These are phyloP conservation scores for Hamigera avellanea DNA, from an alignment of 495 filamentous ascomycete genomes.

Conservation along the genomic window DNA sequence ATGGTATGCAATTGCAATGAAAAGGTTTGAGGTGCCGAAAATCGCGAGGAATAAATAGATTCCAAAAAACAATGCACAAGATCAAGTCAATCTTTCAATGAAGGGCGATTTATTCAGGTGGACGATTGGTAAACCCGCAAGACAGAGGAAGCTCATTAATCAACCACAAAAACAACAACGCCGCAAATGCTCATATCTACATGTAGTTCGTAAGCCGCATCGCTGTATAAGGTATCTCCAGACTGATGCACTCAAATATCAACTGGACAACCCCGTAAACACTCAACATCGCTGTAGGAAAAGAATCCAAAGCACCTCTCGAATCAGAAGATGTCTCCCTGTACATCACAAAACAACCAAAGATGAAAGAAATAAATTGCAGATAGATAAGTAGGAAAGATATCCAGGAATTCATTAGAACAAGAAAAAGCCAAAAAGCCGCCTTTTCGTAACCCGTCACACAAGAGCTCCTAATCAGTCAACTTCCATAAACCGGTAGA, in stretches of 20 bases:
- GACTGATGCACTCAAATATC: constrained; percentile 15
- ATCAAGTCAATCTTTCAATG: too few relatives aligned
- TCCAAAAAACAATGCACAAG: too few relatives aligned
- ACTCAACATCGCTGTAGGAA: constrained; percentile 12
- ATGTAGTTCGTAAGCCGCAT: constrained; percentile 27
- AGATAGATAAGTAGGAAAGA: constrained; percentile 1
- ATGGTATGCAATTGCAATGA: too few relatives aligned
- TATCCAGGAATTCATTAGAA: constrained; percentile 8
- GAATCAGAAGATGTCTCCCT: constrained; percentile 7
- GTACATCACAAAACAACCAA: constrained; percentile 3
- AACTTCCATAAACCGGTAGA: constrained; percentile 14
- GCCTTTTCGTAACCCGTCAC: constrained; percentile 7
- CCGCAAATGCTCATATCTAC: constrained; percentile 40
- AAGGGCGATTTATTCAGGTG: too few relatives aligned
- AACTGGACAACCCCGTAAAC: constrained; percentile 13
- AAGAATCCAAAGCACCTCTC: constrained; percentile 12
- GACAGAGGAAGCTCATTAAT: too few relatives aligned
- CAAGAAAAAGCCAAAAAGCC: background rate
- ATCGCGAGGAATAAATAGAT: too few relatives aligned
- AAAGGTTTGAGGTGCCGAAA: too few relatives aligned
- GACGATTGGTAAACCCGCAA: too few relatives aligned
- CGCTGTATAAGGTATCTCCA: constrained; percentile 25
- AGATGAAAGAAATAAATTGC: constrained; percentile 3
- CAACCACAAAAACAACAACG: constrained; percentile 16
- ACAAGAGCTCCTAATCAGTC: constrained; percentile 12